Evolutionary conservation across 306 rosid genomes (phyloP).

Genomic region (Lathyrus oleraceus): DNA sequence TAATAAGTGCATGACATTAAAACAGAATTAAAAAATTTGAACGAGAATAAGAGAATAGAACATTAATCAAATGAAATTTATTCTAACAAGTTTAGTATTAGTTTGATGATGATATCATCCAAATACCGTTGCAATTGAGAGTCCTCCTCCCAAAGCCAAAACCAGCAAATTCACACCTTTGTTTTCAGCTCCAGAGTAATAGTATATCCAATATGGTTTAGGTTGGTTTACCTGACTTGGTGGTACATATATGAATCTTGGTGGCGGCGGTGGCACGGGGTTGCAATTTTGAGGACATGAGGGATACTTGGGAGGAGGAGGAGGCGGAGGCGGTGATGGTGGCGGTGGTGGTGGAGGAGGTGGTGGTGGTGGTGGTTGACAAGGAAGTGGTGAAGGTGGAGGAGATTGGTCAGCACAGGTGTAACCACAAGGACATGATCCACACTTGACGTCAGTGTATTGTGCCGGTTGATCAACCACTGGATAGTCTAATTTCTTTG

Average conservation of each 20-base stretch:
- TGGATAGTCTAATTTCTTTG: slow-evolving; percentile 38
- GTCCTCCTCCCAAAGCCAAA: slow-evolving; percentile 43
- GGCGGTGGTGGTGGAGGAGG: slow-evolving; percentile 18
- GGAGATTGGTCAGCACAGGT: slow-evolving; percentile 57
- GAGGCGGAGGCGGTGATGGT: not conserved
- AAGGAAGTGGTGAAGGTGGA: slow-evolving; percentile 31
- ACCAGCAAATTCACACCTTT: slow-evolving; percentile 34
- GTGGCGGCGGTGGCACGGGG: slow-evolving; percentile 46
- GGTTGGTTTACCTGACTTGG: slow-evolving; percentile 54
- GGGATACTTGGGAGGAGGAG: slow-evolving; percentile 27
- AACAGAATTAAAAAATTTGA: slow-evolving; percentile 29
- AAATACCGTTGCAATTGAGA: slow-evolving; percentile 34
- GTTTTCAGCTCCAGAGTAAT: slow-evolving; percentile 42
- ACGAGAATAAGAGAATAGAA: slow-evolving; percentile 34
- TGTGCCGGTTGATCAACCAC: slow-evolving; percentile 27
- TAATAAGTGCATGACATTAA: slow-evolving; percentile 28
- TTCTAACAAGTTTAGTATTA: slow-evolving; percentile 11
- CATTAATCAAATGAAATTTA: slow-evolving; percentile 24
- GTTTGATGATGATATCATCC: slow-evolving; percentile 41
- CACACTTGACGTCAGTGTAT: slow-evolving; percentile 66
- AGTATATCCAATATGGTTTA: slow-evolving; percentile 45
- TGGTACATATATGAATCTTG: slow-evolving; percentile 75
- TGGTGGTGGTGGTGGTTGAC: not conserved
- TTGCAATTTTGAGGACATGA: slow-evolving; percentile 43
- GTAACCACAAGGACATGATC: slow-evolving; percentile 72